Evolutionary conservation across 805 yeast species (phyloP).

Genomic region (Blastobotrys americana): DNA sequence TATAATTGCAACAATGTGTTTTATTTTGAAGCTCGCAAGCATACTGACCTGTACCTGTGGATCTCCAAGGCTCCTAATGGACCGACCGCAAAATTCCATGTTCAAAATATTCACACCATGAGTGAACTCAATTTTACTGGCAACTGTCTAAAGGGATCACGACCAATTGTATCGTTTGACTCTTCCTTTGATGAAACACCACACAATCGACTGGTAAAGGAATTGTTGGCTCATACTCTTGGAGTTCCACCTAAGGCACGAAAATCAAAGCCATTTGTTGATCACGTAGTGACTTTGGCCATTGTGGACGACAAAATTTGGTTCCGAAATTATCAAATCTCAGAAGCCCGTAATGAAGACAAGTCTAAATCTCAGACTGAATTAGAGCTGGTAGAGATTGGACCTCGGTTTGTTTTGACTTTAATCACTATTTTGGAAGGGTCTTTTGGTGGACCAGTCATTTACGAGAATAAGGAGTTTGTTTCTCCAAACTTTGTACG

Average conservation of each 20-base stretch:
- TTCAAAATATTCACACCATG: conserved; percentile 92
- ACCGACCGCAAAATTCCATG: conserved; percentile 87
- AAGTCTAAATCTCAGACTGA: conserved; percentile 46
- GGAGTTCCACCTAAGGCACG: conserved; percentile 96
- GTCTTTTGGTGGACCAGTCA: conserved; percentile 95
- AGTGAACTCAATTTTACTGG: conserved; percentile 96
- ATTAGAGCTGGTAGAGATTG: conserved; percentile 82
- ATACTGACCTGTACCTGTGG: conserved; percentile 92
- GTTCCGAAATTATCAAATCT: conserved; percentile 91
- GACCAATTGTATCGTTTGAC: conserved; percentile 90
- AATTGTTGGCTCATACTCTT: conserved; percentile 69
- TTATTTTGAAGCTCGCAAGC: conserved; percentile 94
- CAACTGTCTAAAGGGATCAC: conserved; percentile 88
- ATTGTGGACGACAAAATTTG: conserved; percentile 91
- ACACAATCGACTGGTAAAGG: conserved; percentile 72
- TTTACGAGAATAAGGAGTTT: conserved; percentile 92
- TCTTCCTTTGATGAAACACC: conserved; percentile 60
- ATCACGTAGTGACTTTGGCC: conserved; percentile 89
- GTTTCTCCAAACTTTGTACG: conserved; percentile 94
- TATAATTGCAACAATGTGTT: conserved; percentile 94
- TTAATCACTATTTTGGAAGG: conserved; percentile 90
- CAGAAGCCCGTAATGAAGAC: conserved; percentile 47
- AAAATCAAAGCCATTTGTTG: conserved; percentile 88
- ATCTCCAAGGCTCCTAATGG: conserved; percentile 96
- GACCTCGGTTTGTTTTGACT: conserved; percentile 93